phyloP scores from a whole-genome alignment of 139 green algal species.

The Edaphochlamys debaryana region DNA sequence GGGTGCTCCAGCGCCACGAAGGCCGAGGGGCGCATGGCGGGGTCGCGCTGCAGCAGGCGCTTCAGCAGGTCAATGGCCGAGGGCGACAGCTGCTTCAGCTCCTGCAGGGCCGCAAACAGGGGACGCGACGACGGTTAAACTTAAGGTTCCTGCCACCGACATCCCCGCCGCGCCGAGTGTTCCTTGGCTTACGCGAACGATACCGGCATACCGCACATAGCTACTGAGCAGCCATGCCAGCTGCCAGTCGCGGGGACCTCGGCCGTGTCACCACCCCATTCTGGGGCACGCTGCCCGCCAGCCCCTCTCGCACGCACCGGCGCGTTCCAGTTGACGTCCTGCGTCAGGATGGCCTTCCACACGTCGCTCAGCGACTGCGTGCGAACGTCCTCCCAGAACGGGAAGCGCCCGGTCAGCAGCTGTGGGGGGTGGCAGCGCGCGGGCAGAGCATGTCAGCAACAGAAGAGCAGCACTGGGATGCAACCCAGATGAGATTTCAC shows the following conservation, averaged over 20 bases:
- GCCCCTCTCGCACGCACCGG: conserved; percentile 12
- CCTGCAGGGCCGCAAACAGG: conserved; percentile 32
- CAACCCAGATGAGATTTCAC: no score
- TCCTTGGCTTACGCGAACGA: no score
- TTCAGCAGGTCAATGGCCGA: conserved; percentile 58
- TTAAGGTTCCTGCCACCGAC: no score
- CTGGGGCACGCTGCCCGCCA: no score
- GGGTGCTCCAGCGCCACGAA: conserved; percentile 73
- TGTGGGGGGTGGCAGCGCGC: neutral
- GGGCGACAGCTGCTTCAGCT: conserved; percentile 55
- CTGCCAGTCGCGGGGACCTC: no score
- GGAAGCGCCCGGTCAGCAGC: conserved; percentile 87
- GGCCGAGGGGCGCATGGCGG: conserved; percentile 71
- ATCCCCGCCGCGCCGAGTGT: no score
- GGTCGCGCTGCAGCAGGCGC: conserved; percentile 76
- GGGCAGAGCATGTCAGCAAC: neutral
- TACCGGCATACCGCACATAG: no score
- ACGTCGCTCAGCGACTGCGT: conserved; percentile 83
- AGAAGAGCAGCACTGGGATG: neutral
- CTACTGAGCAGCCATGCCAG: no score
- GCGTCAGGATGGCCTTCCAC: conserved; percentile 83
- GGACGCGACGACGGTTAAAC: no score
- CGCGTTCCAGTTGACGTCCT: conserved; percentile 77
- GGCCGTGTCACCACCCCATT: no score
- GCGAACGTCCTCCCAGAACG: conserved; percentile 90